Evolutionary conservation across 148 eudicot species (phyloP).

Genomic region (Rhododendron mucronatum): DNA sequence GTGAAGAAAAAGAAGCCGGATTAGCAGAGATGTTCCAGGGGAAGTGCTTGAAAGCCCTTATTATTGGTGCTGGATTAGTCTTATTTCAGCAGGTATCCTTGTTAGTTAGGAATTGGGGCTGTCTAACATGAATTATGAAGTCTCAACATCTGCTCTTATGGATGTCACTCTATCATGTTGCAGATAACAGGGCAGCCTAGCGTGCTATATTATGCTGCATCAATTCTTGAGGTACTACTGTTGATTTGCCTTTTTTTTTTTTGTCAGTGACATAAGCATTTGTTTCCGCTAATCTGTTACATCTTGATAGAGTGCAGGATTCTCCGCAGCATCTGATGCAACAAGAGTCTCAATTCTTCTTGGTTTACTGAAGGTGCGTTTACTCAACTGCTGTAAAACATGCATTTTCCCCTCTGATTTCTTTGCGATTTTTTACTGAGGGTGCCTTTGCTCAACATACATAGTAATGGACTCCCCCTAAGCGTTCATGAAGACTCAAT

Average conservation of each 20-base stretch:
- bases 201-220: slow-evolving; percentile 88
- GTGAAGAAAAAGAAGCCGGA: slow-evolving; percentile 50
- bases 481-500: neutral
- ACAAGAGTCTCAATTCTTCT: slow-evolving; percentile 93
- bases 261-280: neutral
- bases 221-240: slow-evolving; percentile 68
- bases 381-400: neutral
- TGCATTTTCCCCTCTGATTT: neutral
- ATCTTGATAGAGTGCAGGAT: slow-evolving; percentile 78
- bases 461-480: neutral
- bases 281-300: slow-evolving; percentile 11
- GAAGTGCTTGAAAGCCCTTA: slow-evolving; percentile 81
- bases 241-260: slow-evolving; percentile 2
- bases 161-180: slow-evolving; percentile 12
- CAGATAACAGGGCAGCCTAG: slow-evolving; percentile 99
- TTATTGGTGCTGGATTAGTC: slow-evolving; percentile 84
- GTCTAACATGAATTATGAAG: neutral
- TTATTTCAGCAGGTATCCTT: slow-evolving; percentile 82
- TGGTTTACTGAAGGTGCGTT: slow-evolving; percentile 72
- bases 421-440: neutral
- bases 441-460: neutral
- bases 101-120: neutral
- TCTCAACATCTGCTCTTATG: slow-evolving; percentile 7
- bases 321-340: slow-evolving; percentile 92
- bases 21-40: slow-evolving; percentile 75